Percentiles rank a stretch among this genome's conserved stretches.
Evolutionary conservation across 202 grass and related monocot species (phyloP).

Genomic region (Brachypodium distachyon): DNA sequence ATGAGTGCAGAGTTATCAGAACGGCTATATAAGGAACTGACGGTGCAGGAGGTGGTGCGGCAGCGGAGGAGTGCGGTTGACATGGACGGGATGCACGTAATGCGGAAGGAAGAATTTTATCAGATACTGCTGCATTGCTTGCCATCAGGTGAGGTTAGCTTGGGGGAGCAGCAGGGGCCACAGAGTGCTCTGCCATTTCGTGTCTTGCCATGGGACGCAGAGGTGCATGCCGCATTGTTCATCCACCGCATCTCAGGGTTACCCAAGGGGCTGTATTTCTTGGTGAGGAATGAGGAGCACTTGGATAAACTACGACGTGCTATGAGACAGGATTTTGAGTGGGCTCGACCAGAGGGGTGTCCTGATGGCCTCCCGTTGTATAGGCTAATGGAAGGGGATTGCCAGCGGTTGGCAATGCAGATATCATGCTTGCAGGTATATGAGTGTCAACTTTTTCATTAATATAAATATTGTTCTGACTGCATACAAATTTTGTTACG

Average conservation of each 20-base stretch:
- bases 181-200: slow-evolving; percentile 65
- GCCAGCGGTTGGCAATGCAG: slow-evolving; percentile 61
- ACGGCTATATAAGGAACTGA: slow-evolving; percentile 52
- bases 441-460: background rate
- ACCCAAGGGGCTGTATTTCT: slow-evolving; percentile 74
- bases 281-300: slow-evolving; percentile 81
- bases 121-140: slow-evolving; percentile 83
- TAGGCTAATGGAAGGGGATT: slow-evolving; percentile 63
- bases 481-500: background rate
- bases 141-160: slow-evolving; percentile 51
- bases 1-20: slow-evolving; percentile 32
- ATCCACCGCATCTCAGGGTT: slow-evolving; percentile 59
- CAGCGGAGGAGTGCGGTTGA: slow-evolving; percentile 62
- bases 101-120: slow-evolving; percentile 64
- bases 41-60: slow-evolving; percentile 48
- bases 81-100: slow-evolving; percentile 62
- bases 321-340: slow-evolving; percentile 70
- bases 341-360: slow-evolving; percentile 57
- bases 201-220: slow-evolving; percentile 69
- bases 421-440: slow-evolving; percentile 80
- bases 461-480: background rate
- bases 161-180: slow-evolving; percentile 38
- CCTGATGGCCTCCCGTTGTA: slow-evolving; percentile 69
- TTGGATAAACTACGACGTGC: slow-evolving; percentile 46
- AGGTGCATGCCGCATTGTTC: slow-evolving; percentile 77